Base-by-base conservation (phyloP, 345 rosid species). In the Aegle marmelos region DNA sequence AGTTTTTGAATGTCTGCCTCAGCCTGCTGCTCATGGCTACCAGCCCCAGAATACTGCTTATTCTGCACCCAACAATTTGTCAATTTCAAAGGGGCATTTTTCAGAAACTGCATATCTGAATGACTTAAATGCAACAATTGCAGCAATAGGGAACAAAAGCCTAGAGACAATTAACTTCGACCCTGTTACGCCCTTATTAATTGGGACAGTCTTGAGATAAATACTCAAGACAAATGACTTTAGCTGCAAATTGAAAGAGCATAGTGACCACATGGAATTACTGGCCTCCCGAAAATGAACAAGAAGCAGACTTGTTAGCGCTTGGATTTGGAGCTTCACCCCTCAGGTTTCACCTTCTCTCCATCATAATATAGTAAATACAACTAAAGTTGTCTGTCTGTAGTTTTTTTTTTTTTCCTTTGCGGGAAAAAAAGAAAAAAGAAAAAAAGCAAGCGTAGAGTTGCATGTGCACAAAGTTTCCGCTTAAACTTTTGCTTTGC, bases 71-170 rank as follows among this genome's bases (percentile, higher is more conserved):
- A 72, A 14, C 16, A 8, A 25, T 27, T 72, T 59, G 6, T 25
- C 54, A 36, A 56, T 9, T n/a, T 73, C 66, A 17, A 58, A 58
- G 2, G 54, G 6, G 24, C 41, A 37, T 8, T 73, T n/a, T 57
- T 72, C 63, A 10, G 66, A 37, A 16, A 58, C 76, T n/a, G 53
- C 53, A n/a, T 36, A 58, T 73, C 50, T 73, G 33, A 65, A 73
- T 33, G 76, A 58, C 45, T 58, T 34, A 54, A 73, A 28, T 58
- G 76, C 74, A 10, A 24, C 59, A n/a, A n/a, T 28, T 70, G 21
- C 70, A 3, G 30, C 27, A 6, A 19, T 17, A 17, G 75, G 27
- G 25, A 58, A n/a, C 25, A 27, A 9, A 21, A n/a, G 21, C 57
- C 14, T 5, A 19, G 2, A 19, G 24, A 10, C 53, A 6, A 53